Conservation (phyloP, 2,329 filamentous ascomycete species). For the Pseudogymnoascus sp. region DNA sequence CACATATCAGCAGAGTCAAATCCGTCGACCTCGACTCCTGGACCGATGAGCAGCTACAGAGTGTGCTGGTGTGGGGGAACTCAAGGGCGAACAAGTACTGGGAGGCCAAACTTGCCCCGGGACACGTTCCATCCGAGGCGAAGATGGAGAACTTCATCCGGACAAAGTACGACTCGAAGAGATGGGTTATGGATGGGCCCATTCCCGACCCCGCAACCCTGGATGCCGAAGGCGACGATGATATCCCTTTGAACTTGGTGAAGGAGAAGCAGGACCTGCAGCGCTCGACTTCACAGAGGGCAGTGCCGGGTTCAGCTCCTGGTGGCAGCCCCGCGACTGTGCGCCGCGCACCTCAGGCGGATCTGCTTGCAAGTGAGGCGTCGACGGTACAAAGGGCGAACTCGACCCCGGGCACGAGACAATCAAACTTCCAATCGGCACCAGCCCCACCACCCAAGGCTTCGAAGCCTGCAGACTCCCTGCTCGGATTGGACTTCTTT, state of each 20-base stretch:
- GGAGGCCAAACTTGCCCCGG: conserved; percentile 87
- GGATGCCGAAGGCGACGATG: conserved; percentile 78
- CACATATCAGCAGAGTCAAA: conserved; percentile 96
- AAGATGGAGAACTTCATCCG: conserved; percentile 99
- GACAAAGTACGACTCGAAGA: conserved; percentile 97
- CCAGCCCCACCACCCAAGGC: conserved; percentile 60
- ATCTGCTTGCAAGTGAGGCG: conserved; percentile 73
- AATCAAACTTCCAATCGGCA: conserved; percentile 52
- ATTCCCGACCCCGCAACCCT: conserved; percentile 89
- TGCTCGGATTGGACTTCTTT: conserved; percentile 89
- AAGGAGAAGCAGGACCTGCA: conserved; percentile 61
- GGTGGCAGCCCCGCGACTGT: conserved; percentile 24
- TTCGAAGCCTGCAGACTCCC: conserved; percentile 72
- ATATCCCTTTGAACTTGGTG: conserved; percentile 58
- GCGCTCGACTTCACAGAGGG: conserved; percentile 33
- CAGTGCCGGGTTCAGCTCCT: conserved; percentile 20
- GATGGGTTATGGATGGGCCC: conserved; percentile 98
- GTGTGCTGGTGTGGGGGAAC: conserved; percentile 93
- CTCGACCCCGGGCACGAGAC: conserved; percentile 56
- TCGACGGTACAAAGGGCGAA: conserved; percentile 62
- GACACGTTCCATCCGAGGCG: conserved; percentile 87
- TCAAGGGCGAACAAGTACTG: conserved; percentile 96
- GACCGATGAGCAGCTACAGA: conserved; percentile 97
- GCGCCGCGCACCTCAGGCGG: conserved; percentile 50
- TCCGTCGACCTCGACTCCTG: conserved; percentile 96